Evolutionary conservation across 176 grass and related monocot species (phyloP).

Genomic region (Avena atlantica): DNA sequence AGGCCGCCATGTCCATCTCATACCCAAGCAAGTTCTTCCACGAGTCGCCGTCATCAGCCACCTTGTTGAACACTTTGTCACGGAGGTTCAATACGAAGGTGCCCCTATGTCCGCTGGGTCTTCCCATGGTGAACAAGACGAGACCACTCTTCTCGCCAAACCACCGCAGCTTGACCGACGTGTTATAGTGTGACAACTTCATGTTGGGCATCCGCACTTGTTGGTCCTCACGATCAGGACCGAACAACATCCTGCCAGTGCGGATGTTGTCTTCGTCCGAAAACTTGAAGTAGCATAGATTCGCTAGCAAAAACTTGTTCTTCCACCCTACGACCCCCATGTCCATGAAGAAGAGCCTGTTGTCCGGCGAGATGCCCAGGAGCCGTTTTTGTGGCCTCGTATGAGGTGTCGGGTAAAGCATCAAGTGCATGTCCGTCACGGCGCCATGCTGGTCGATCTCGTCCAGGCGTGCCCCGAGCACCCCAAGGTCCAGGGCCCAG

Average conservation of each 20-base stretch:
- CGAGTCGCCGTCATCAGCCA: background rate
- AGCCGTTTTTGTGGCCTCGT: background rate
- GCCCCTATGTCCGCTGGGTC: too few species aligned
- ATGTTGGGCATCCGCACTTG: background rate
- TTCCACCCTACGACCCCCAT: background rate
- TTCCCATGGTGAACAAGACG: too few species aligned
- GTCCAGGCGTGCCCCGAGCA: conserved; percentile 5
- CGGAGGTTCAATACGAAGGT: background rate
- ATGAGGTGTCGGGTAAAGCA: background rate
- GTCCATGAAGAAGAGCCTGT: conserved; percentile 9
- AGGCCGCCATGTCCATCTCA: too few species aligned
- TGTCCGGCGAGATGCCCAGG: conserved; percentile 62
- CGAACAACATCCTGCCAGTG: background rate
- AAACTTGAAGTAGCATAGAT: background rate
- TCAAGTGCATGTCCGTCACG: conserved; percentile 1
- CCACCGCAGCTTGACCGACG: too few species aligned
- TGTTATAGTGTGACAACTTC: background rate
- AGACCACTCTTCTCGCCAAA: too few species aligned
- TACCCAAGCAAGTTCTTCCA: too few species aligned
- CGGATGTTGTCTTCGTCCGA: background rate
- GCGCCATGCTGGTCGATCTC: background rate
- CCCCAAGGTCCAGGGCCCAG: background rate
- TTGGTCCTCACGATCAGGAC: background rate
- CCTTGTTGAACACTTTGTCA: background rate
- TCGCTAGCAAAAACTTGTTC: background rate